Base-by-base conservation (phyloP, 176 grass and related monocot genomes). In the Bolboschoenus planiculmis region DNA sequence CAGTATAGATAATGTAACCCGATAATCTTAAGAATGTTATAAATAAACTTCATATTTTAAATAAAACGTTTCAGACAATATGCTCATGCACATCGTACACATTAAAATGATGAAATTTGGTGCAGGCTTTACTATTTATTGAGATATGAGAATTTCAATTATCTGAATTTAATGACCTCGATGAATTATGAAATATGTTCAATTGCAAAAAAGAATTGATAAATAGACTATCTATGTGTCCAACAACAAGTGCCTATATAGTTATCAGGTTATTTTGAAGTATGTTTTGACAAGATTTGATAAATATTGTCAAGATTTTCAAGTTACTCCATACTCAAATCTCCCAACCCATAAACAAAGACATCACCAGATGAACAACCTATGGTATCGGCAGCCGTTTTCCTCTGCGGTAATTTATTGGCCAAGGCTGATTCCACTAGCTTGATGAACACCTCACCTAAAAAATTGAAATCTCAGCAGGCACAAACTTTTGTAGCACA, bases 381-480 rank as follows among this genome's bases (percentile, higher is more conserved):
- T 87, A 79, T 93, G 47, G 78, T 21, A 50, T 78, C 67, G 5
- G 71, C 1, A 86, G 74, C 80, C 10, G 48, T 29, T 83, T 87
- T 95, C 78, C 21, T 76, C 73, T 79, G 64, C 29, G 79, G 84
- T 16, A 91, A 64, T 13, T 73, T 82, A 80, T 87, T 46, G 7
- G 60, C 85, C 81, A 86, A 79, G 9, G 63, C 82, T 21, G 78
- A 51, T 65, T 91, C 80, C 29, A 95, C 54, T 64, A 93, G 62
- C 65, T 88, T 64, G 18, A 88, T 65, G 61, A 95, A 62, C 39
- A 88, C 84, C 27, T 91, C 83, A 72, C 87, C 96, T 95, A 51
- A n/a, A 53, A 68, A 61, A 83, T 14, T 1, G 81, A 21, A 86
- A 50, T 15, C 13, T 29, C 24, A 37, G 2, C 23, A 70, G 43